Conservation (phyloP, 352 stramenopile genomes). For the Globisporangium cystogenes region DNA sequence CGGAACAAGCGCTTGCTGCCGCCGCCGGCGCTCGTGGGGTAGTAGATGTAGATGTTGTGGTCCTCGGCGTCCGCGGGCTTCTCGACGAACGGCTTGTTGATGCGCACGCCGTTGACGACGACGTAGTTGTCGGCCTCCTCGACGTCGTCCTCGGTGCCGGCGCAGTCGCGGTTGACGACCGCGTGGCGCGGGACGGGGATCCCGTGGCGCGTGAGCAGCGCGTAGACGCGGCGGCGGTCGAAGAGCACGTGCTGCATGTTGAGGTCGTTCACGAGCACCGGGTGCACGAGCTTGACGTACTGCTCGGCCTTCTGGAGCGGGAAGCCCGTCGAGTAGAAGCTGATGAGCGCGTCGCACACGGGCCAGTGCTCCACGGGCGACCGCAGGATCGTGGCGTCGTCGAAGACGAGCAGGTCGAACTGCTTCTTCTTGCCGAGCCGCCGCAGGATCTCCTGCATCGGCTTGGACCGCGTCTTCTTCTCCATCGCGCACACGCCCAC, state of each 20-base stretch:
- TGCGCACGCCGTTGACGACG: constrained; percentile 91
- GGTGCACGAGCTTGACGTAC: constrained; percentile 94
- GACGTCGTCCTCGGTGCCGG: constrained; percentile 58
- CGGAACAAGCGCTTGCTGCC: constrained; percentile 99
- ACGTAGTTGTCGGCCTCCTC: constrained; percentile 84
- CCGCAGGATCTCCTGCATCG: constrained; percentile 96
- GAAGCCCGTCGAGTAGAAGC: constrained; percentile 98
- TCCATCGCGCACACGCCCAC: constrained; percentile 99
- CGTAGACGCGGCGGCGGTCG: constrained; percentile 95
- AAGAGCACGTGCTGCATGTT: constrained; percentile 95
- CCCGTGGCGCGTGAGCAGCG: constrained; percentile 90
- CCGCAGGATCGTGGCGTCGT: constrained; percentile 95
- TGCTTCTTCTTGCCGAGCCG: constrained; percentile 89
- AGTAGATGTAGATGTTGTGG: constrained; percentile 99
- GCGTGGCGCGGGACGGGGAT: constrained; percentile 97
- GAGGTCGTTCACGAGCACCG: constrained; percentile 98
- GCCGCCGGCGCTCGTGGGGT: constrained; percentile 95
- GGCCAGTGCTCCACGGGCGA: constrained; percentile 94
- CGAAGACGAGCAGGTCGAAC: constrained; percentile 98
- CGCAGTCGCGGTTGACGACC: constrained; percentile 92
- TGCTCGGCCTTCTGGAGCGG: constrained; percentile 95
- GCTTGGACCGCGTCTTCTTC: constrained; percentile 97
- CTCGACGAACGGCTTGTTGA: constrained; percentile 99
- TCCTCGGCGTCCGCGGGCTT: constrained; percentile 99
- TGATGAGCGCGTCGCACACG: constrained; percentile 96